Evolutionary conservation across 2,329 filamentous ascomycete species (phyloP).

Genomic region (Aspergillus arachidicola): DNA sequence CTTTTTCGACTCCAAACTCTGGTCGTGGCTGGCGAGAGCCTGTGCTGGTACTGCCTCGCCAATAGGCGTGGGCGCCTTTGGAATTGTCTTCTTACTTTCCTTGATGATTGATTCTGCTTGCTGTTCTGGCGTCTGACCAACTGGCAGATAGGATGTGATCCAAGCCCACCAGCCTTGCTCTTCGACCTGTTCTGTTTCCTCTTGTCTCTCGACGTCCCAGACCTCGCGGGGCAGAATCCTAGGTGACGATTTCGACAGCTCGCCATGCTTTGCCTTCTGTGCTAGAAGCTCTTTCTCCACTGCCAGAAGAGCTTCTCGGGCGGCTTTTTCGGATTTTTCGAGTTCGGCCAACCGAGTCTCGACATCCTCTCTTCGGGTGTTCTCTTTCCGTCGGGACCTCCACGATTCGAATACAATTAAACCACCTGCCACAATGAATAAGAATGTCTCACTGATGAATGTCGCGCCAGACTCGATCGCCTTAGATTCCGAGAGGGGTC

Average conservation of each 20-base stretch:
- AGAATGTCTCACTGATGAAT: slow-evolving; percentile 68
- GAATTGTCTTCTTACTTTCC: slow-evolving; percentile 5
- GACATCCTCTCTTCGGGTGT: slow-evolving; percentile 61
- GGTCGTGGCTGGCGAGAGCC: not conserved
- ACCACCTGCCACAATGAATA: slow-evolving; percentile 65
- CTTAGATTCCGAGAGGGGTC: slow-evolving; percentile 67
- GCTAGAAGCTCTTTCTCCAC: slow-evolving; percentile 51
- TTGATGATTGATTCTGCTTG: slow-evolving; percentile 14
- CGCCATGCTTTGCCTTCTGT: slow-evolving; percentile 42
- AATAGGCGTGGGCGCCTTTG: not conserved
- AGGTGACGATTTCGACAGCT: slow-evolving; percentile 28
- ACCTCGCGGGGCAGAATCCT: slow-evolving; percentile 45
- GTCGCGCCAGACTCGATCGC: slow-evolving; percentile 71
- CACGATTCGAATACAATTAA: slow-evolving; percentile 66
- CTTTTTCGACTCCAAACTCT: slow-evolving; percentile 4
- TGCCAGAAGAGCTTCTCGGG: slow-evolving; percentile 44
- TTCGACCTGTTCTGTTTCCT: slow-evolving; percentile 29
- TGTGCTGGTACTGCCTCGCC: not conserved
- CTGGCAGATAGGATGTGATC: slow-evolving; percentile 37
- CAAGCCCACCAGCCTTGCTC: slow-evolving; percentile 36
- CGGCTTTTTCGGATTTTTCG: slow-evolving; percentile 52
- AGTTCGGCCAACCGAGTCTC: slow-evolving; percentile 61
- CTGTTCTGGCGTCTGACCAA: slow-evolving; percentile 21
- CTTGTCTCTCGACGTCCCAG: slow-evolving; percentile 38
- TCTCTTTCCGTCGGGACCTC: slow-evolving; percentile 64